Evolutionary conservation across 73 alveolate species (phyloP), one percentile per base, ranked within the genome.

Genomic region (Paramecium sonneborni): DNA sequence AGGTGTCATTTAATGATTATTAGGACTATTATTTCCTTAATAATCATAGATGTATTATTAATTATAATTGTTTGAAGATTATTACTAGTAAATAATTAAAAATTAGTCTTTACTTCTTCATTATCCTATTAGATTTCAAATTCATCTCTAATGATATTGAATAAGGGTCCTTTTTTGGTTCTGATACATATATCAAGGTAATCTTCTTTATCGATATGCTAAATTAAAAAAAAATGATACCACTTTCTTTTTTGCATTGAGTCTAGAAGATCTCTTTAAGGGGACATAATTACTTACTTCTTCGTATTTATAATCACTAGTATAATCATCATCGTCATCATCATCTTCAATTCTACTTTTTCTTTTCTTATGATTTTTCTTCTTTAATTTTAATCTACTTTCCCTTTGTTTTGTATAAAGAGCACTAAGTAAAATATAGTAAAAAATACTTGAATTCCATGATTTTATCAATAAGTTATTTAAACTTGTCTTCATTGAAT

Each of bases 401-500:
- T 79, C 90, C 26, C 90, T 79, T 43, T 79, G n/a, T 23, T 46
- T 79, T 3, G 90, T 79, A 18, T 79, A 79, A 12, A 79, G 74
- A 21, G 90, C 24, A 79, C 90, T 72, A 5, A 18, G 0, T 5
- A 23, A 41, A 23, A 41, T 18, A 20, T 21, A 5, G 24, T 9
- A 79, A 18, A 20, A 37, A 79, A 11, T 88, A 88, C 94, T 88
- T 88, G 34, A 88, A 88, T 72, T 88, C 94, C 87, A 88, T 69
- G 12, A 88, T 88, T 62, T 88, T 88, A 14, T 88, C 94, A 39
- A 88, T 88, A n/a, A 88, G 23, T 24, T 76, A 20, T 23, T 88
- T 88, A 37, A 88, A 88, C 38, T 76, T 69, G 10, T 70, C 85
- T 48, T 88, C 94, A 44, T 88, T 56, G 41, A 88, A 69, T 88